Evolutionary conservation across 768 basidiomycete species (phyloP), one percentile per base, ranked within the genome.

Genomic region (Gloeopeniophorella convolvens): DNA sequence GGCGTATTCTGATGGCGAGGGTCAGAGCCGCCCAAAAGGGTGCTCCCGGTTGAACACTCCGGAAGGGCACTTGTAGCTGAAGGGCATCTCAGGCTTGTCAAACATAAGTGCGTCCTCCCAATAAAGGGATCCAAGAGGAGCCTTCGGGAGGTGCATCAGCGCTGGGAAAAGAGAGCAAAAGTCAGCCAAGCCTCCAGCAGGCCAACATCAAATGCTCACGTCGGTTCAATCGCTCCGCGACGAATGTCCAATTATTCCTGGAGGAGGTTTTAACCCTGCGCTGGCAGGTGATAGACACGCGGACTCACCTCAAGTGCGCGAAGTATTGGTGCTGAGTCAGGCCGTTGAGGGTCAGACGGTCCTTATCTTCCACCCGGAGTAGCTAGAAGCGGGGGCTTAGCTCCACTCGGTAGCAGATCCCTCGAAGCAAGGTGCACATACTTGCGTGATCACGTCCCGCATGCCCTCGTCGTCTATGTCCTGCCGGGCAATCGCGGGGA

Each of bases 81-180:
- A 24, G 20, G 31, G 28, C 9, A 21, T 39, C 5, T 3, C 5
- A 1, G 42, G 42, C 30, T 13, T 43, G 11, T 54, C 42, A 18
- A 48, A 48, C n/a, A 7, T 32, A 31, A 54, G 46, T 2, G 42
- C 42, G 4, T 54, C 42, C 23, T 27, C 34, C 52, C 51, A 53
- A 9, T 34, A 43, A 12, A 4, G 11, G 11, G 52, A 48, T 12
- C 15, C 39, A 2, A 44, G 30, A 11, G 21, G 34, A 12, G 47
- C 34, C 1, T 10, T 24, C 18, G 48, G 28, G n/a, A 54, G 24
- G 6, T 13, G 15, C 21, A 39, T 47, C 48, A 26, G 26, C 15
- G n/a, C n/a, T n/a, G n/a, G n/a, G n/a, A n/a, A n/a, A n/a, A n/a
- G n/a, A n/a, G n/a, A n/a, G n/a, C n/a, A n/a, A n/a, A 7, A 34